These are phyloP conservation scores for Ailanthus altissimus DNA, from an alignment of 345 rosid genomes.

Conservation along the genomic window DNA sequence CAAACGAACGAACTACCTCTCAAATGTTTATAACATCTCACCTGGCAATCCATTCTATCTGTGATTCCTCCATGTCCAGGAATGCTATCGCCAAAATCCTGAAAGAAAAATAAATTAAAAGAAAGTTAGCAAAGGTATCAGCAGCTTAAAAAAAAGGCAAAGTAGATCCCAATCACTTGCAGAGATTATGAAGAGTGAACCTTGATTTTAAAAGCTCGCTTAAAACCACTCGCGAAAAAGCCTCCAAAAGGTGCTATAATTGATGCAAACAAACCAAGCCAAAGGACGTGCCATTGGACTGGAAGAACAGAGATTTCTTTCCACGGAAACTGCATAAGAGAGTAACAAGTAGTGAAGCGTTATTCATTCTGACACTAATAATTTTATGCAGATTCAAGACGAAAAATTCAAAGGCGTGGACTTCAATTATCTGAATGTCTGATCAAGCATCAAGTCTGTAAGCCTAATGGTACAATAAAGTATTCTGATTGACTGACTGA, in stretches of 20 bases:
- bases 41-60: slow-evolving; percentile 98
- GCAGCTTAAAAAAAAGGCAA: neutral
- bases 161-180: neutral
- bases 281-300: slow-evolving; percentile 94
- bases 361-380: neutral
- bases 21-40: slow-evolving; percentile 29
- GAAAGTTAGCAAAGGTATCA: neutral
- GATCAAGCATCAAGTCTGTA: slow-evolving; percentile 3
- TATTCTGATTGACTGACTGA: no score
- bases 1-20: no score
- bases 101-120: slow-evolving; percentile 17
- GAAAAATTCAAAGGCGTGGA: neutral
- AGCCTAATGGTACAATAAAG: neutral
- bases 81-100: slow-evolving; percentile 99
- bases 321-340: slow-evolving; percentile 75
- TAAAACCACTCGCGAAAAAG: slow-evolving; percentile 95
- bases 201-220: slow-evolving; percentile 96
- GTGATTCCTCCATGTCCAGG: slow-evolving; percentile 99
- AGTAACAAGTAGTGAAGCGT: slow-evolving; percentile 8
- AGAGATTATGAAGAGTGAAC: slow-evolving; percentile 30
- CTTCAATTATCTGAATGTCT: neutral
- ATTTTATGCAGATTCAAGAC: neutral
- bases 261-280: slow-evolving; percentile 92
- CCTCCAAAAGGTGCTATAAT: slow-evolving; percentile 99
- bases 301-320: slow-evolving; percentile 79